phyloP scores from a whole-genome alignment of 352 stramenopile genomes.

The Phytophthora meadii region DNA sequence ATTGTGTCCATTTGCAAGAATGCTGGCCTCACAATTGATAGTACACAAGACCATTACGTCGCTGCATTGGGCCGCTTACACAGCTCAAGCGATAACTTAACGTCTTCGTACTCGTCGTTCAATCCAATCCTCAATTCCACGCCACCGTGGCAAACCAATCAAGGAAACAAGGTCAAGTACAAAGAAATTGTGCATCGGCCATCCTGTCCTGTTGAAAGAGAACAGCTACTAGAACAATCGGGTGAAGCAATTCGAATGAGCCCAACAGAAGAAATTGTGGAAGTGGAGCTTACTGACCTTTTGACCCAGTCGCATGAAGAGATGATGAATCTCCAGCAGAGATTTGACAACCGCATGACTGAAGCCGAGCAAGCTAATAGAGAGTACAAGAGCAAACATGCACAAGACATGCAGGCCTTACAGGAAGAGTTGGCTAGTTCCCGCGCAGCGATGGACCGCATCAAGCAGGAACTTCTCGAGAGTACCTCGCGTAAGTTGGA shows the following conservation, averaged over 20 bases:
- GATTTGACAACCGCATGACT: slow-evolving; percentile 29
- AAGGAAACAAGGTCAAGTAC: background rate
- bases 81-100: background rate
- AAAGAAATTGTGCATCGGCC: background rate
- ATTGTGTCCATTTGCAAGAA: slow-evolving; percentile 34
- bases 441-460: slow-evolving; percentile 21
- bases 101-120: background rate
- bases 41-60: background rate
- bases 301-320: slow-evolving; percentile 45
- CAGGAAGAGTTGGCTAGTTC: slow-evolving; percentile 32
- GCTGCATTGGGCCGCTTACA: background rate
- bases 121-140: background rate
- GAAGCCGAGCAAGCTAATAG: slow-evolving; percentile 25
- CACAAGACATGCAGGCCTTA: slow-evolving; percentile 24
- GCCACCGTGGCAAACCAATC: slow-evolving; percentile 1
- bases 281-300: slow-evolving; percentile 51
- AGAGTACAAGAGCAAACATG: slow-evolving; percentile 16
- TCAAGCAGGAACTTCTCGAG: slow-evolving; percentile 41
- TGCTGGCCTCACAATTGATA: slow-evolving; percentile 21
- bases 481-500: slow-evolving; percentile 38
- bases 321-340: slow-evolving; percentile 26
- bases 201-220: slow-evolving; percentile 16
- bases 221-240: background rate
- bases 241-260: background rate
- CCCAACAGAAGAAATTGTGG: slow-evolving; percentile 38